phyloP scores from a whole-genome alignment of 1,139 yeast genomes.

The Spathaspora sp. region DNA sequence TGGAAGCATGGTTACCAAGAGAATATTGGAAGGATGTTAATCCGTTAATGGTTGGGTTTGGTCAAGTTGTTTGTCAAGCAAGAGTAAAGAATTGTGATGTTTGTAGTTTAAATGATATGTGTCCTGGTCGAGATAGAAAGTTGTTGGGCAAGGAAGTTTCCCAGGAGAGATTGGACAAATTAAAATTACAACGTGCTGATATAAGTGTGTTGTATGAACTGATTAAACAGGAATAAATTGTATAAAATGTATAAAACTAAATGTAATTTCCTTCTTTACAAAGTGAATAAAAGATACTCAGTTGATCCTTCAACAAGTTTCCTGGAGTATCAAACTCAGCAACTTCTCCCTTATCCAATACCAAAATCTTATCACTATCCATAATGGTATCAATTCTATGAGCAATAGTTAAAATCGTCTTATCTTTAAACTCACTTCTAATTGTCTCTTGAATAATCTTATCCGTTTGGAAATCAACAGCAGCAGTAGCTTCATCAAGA shows the following conservation, averaged over 20 bases:
- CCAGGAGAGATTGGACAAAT: constrained; percentile 30
- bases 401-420: constrained; percentile 79
- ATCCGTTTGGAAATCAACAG: constrained; percentile 82
- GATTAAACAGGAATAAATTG: background rate
- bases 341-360: constrained; percentile 66
- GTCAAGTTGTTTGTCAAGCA: constrained; percentile 84
- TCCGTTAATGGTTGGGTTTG: constrained; percentile 88
- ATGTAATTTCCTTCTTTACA: constrained; percentile 29
- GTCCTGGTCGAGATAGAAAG: constrained; percentile 51
- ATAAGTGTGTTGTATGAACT: constrained; percentile 9
- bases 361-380: constrained; percentile 73
- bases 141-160: constrained; percentile 33
- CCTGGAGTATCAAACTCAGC: constrained; percentile 63
- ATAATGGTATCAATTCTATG: constrained; percentile 81
- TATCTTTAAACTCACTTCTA: constrained; percentile 57
- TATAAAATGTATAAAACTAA: background rate
- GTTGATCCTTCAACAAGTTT: constrained; percentile 23
- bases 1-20: constrained; percentile 74
- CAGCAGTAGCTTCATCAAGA: constrained; percentile 85
- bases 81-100: constrained; percentile 69
- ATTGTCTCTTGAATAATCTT: constrained; percentile 74
- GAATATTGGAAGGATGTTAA: constrained; percentile 82
- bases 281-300: constrained; percentile 30
- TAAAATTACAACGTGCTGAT: constrained; percentile 39
- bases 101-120: constrained; percentile 59